Evolutionary conservation across 768 basidiomycete species (phyloP), one percentile per base, ranked within the genome.

Genomic region (Suillus spraguei): DNA sequence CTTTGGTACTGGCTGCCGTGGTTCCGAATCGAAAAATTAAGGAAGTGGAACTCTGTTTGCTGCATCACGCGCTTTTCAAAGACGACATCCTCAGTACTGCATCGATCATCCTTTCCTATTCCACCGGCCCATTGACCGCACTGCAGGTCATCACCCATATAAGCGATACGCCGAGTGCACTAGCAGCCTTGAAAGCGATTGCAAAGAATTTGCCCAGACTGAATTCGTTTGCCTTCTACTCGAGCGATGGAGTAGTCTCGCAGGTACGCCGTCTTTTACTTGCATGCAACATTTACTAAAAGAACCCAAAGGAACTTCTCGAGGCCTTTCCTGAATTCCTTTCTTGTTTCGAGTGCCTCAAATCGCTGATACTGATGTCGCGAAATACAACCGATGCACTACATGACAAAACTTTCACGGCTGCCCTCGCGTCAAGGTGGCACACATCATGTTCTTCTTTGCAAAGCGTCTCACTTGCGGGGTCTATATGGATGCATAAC

Each of bases 41-140:
- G 33, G 68, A 69, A 44, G 71, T 73, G 11, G 72, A 74, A 49
- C 60, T 74, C 24, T 72, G 69, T 49, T 63, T 74, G 39, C 59
- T 67, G 38, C 61, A 72, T 28, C 69, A 71, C 3, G 72, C 67
- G 64, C 55, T 70, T 13, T 66, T 74, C 55, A 72, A 64, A 41
- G 62, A 66, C 20, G 71, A 72, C 6, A 65, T 74, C 22, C 49
- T 74, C 33, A 65, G 65, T 46, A 72, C 66, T 49, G 64, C 69
- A 17, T 66, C 67, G 24, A 60, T 55, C 35, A 72, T 67, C 32
- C 59, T 74, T 55, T 60, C 68, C 3, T 69, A 63, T 53, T 72
- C 72, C 3, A 65, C 61, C 20, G 62, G 65, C 6, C 69, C 70
- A 1, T 24, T 74, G 33, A 64, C 63, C 14, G 67, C 68, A 4